Evolutionary conservation across 2,329 filamentous ascomycete species (phyloP).

Genomic region (Coniochaeta ligniaria): DNA sequence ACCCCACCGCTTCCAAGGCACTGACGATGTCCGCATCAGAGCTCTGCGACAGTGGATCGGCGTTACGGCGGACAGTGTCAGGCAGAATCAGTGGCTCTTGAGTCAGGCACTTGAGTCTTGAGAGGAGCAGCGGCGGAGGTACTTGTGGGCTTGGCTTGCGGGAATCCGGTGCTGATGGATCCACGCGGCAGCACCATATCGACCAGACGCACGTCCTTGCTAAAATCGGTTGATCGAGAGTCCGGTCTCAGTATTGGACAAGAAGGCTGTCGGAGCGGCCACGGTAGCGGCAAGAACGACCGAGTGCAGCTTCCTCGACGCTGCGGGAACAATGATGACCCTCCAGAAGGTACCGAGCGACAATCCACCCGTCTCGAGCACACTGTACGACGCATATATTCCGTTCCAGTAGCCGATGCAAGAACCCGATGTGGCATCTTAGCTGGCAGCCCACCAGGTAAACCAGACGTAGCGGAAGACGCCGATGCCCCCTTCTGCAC

Average conservation of each 20-base stretch:
- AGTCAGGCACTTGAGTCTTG: neutral
- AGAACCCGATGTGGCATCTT: neutral
- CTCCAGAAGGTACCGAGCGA: neutral
- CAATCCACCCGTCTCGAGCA: neutral
- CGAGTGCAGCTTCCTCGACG: neutral
- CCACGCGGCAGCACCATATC: neutral
- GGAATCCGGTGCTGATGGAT: neutral
- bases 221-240: neutral
- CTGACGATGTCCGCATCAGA: neutral
- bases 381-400: neutral
- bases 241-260: neutral
- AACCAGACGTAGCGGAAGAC: neutral
- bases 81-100: neutral
- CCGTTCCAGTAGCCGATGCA: neutral
- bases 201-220: neutral
- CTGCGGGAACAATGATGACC: neutral
- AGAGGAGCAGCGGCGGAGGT: neutral
- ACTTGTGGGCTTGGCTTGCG: neutral
- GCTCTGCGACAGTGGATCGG: neutral
- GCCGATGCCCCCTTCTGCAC: neutral
- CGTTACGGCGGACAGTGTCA: neutral
- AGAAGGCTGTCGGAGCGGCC: neutral
- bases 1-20: neutral
- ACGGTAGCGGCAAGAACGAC: neutral
- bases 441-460: neutral